A percentile compares a stretch with the other conserved stretches of the same genome.
phyloP scores from a whole-genome alignment of 768 basidiomycete species.

The Pleurotus platypus region DNA sequence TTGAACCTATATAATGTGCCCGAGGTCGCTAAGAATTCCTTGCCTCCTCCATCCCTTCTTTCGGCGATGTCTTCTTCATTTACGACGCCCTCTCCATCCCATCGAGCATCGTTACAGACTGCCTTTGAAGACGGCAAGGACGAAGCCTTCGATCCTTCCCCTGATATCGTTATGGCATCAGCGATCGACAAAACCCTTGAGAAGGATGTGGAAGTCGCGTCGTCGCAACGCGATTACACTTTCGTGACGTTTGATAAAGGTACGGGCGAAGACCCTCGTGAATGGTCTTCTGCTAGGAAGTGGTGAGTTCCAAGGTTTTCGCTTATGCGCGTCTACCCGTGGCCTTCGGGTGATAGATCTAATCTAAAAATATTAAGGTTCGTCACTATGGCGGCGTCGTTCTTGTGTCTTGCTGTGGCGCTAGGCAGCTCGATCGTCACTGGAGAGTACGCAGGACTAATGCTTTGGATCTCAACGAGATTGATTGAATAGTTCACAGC shows the following conservation, averaged over 20 bases:
- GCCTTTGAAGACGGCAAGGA: not conserved
- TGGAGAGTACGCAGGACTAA: constrained; percentile 29
- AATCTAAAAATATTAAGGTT: constrained; percentile 21
- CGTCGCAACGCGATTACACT: constrained; percentile 11
- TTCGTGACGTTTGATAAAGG: constrained; percentile 21
- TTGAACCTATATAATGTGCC: not conserved
- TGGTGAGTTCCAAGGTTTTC: constrained; percentile 20
- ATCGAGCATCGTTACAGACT: not conserved
- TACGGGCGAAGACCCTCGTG: constrained; percentile 30
- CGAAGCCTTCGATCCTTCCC: not conserved
- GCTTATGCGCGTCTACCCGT: not conserved
- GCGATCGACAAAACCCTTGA: constrained; percentile 2
- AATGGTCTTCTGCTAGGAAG: constrained; percentile 28
- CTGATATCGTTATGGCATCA: not conserved
- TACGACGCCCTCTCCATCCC: not conserved
- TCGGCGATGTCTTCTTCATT: constrained; percentile 1
- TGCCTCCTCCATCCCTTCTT: not conserved
- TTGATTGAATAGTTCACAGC: constrained; percentile 14
- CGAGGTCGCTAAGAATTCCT: not conserved
- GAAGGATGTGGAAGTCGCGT: constrained; percentile 12
- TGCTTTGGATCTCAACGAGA: not conserved
- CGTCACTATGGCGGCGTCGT: constrained; percentile 29
- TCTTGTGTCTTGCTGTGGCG: constrained; percentile 33
- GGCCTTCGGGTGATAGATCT: not conserved
- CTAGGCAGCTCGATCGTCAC: constrained; percentile 37